Conservation (phyloP, 2,329 filamentous ascomycete species). For the Blumeria hordei region DNA sequence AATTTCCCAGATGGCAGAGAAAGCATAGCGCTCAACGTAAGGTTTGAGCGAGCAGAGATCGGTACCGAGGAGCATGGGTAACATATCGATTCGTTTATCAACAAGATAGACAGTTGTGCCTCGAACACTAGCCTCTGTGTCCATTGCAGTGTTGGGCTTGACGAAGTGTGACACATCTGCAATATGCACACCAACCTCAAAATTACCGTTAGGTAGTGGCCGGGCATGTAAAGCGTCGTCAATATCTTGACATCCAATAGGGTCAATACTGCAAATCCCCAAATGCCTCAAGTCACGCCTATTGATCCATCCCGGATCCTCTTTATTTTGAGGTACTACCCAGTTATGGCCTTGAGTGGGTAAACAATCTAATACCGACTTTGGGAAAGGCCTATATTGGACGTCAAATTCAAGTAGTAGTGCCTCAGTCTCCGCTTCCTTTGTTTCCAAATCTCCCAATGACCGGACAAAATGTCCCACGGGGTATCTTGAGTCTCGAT, state of each 20-base stretch:
- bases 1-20: slow-evolving; percentile 75
- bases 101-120: slow-evolving; percentile 95
- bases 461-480: slow-evolving; percentile 85
- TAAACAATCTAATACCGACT: slow-evolving; percentile 81
- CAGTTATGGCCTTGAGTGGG: slow-evolving; percentile 81
- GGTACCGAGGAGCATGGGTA: slow-evolving; percentile 85
- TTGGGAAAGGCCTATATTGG: slow-evolving; percentile 90
- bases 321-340: slow-evolving; percentile 59
- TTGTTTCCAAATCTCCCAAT: slow-evolving; percentile 79
- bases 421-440: slow-evolving; percentile 93
- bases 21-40: slow-evolving; percentile 83
- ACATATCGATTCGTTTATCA: slow-evolving; percentile 98
- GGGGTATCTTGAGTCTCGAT: slow-evolving; percentile 77
- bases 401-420: slow-evolving; percentile 88
- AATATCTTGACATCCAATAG: slow-evolving; percentile 88
- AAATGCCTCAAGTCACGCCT: slow-evolving; percentile 65
- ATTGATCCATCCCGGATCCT: slow-evolving; percentile 70
- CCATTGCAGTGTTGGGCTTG: slow-evolving; percentile 92
- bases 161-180: slow-evolving; percentile 99
- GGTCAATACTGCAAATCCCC: slow-evolving; percentile 92
- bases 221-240: slow-evolving; percentile 87
- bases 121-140: slow-evolving; percentile 75
- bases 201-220: slow-evolving; percentile 72
- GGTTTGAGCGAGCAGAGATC: slow-evolving; percentile 93
- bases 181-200: slow-evolving; percentile 91